Conservation (phyloP, 176 grass and related monocot genomes). For the Chrysopogon serrulatus region DNA sequence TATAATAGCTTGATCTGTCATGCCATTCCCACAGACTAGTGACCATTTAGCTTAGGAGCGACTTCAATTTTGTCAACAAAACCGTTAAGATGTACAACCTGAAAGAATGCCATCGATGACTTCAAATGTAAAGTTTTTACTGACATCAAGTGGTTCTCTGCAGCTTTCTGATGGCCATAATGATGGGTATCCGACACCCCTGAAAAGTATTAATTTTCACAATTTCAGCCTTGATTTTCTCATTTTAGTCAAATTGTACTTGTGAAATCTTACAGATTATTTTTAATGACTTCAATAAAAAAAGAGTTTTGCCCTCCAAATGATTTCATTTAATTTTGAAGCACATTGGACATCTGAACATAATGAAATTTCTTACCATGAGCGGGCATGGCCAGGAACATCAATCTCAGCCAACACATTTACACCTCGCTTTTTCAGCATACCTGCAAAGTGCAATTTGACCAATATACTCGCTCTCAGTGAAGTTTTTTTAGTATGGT, state of each 20-base stretch:
- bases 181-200: conserved; percentile 76
- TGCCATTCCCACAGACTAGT: not conserved
- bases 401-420: conserved; percentile 98
- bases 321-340: not conserved
- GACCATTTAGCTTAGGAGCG: conserved; percentile 8
- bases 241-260: conserved; percentile 1
- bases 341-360: not conserved
- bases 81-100: conserved; percentile 39
- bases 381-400: conserved; percentile 87
- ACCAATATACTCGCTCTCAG: not conserved
- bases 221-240: conserved; percentile 27
- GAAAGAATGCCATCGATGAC: conserved; percentile 95
- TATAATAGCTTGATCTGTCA: conserved; percentile 6
- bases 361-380: conserved; percentile 57
- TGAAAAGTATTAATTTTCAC: conserved; percentile 32
- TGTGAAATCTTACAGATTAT: not conserved
- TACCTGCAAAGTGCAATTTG: conserved; percentile 52
- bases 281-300: conserved; percentile 4
- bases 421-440: conserved; percentile 77
- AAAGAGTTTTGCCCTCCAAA: not conserved
- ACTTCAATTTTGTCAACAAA: conserved; percentile 4
- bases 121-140: conserved; percentile 76
- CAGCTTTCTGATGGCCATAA: conserved; percentile 76
- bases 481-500: not conserved
- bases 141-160: conserved; percentile 87